Percentiles rank a stretch among this genome's conserved stretches.
These are phyloP conservation scores for Mycena latifolia DNA, from an alignment of 768 basidiomycete genomes.

Conservation along the genomic window DNA sequence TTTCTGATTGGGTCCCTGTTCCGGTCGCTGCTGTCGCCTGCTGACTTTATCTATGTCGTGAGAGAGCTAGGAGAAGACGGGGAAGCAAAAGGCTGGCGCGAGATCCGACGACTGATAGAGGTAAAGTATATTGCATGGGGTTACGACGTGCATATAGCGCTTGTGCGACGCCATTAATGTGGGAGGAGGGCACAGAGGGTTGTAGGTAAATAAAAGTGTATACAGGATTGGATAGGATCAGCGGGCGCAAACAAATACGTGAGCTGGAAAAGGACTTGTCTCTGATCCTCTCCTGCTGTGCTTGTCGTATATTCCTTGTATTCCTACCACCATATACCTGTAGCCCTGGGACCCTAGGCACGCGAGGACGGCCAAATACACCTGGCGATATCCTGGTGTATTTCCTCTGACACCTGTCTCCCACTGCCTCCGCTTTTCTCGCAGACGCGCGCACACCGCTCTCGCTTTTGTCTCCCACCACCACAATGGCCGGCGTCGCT, in stretches of 20 bases:
- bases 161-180: conserved; percentile 76
- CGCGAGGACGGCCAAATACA: not conserved
- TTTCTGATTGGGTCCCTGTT: conserved; percentile 94
- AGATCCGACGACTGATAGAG: conserved; percentile 85
- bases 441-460: conserved; percentile 18
- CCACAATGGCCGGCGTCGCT: conserved; percentile 34
- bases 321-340: not conserved
- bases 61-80: conserved; percentile 67
- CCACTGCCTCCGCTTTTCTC: conserved; percentile 33
- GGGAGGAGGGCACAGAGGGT: not conserved
- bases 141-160: conserved; percentile 91
- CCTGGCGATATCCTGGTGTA: conserved; percentile 6
- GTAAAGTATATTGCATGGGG: conserved; percentile 85
- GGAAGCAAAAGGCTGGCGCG: conserved; percentile 80
- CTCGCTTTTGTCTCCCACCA: conserved; percentile 31
- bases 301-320: not conserved
- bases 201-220: conserved; percentile 29
- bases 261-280: conserved; percentile 16
- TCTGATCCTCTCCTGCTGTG: conserved; percentile 1
- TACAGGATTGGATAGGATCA: not conserved
- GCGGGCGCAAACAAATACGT: conserved; percentile 8
- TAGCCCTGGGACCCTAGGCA: too few species aligned
- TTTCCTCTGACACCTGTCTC: conserved; percentile 27
- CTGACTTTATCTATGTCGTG: conserved; percentile 90
- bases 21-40: conserved; percentile 89